Evolutionary conservation across 306 rosid species (phyloP), one percentile per base, ranked within the genome.

Genomic region (Rosa persica): DNA sequence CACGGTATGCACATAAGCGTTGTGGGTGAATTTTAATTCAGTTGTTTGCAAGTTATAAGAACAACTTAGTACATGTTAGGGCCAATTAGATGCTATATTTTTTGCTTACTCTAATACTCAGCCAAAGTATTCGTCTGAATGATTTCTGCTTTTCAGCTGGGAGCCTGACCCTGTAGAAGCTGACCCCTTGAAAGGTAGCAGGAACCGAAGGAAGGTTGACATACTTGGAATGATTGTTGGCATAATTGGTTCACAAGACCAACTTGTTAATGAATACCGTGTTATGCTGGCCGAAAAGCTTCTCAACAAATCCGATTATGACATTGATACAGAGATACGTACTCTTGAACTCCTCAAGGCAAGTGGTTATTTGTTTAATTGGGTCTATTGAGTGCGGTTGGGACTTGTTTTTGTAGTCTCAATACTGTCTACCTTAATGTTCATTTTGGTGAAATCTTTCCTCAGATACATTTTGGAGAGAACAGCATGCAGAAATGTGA

Each of bases 81-180:
- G 11, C 27, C 49, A 38, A 66, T 64, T 22, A 51, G 17, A 46
- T 65, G 1, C 19, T 20, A 12, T 19, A 60, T 39, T 47, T 69
- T 80, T 51, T 66, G 52, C 77, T 73, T 44, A 4, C 73, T 64
- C 17, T 75, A 40, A 57, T 71, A 64, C 3, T 23, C 65, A 58
- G 8, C 65, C 36, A 10, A 82, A 73, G 73, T 77, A 71, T 82
- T 70, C 67, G 9, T 73, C 34, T 36, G 13, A 20, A 62, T 83
- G 73, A 72, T 12, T 73, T 78, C 38, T 85, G 74, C 39, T 68
- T 85, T 88, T 81, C 91, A 94, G 98, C 70, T 94, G 98, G 98
- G 93, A 94, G 83, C 97, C 98, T 77, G 98, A 94, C 75, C 98
- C 98, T 67, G 97, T 92, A 77, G 98, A 94, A 89, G 98, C 97